A percentile compares a stretch with the other conserved stretches of the same genome.
Conservation (phyloP, 495 filamentous ascomycete species). For the Xanthoparmelia taractica region DNA sequence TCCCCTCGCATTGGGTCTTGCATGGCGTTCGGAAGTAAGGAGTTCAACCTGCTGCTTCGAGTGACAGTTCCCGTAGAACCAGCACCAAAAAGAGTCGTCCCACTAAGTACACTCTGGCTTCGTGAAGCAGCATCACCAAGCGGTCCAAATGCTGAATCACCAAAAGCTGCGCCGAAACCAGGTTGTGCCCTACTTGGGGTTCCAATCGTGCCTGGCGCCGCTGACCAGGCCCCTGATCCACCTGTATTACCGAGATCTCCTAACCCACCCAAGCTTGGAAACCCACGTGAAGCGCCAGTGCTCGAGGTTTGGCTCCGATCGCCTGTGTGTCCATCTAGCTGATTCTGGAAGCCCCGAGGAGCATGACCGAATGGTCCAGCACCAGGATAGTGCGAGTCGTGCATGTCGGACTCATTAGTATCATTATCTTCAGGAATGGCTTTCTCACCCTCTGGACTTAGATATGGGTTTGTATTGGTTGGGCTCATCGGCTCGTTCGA, state of each 20-base stretch:
- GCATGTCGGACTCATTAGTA: constrained; percentile 50
- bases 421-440: constrained; percentile 60
- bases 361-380: constrained; percentile 42
- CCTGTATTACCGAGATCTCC: constrained; percentile 53
- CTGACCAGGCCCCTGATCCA: constrained; percentile 42
- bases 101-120: constrained; percentile 48
- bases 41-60: constrained; percentile 74
- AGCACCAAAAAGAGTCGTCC: constrained; percentile 47
- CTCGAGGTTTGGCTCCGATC: constrained; percentile 90
- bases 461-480: constrained; percentile 95
- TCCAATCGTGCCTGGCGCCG: constrained; percentile 48
- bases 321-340: constrained; percentile 57
- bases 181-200: constrained; percentile 74
- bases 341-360: constrained; percentile 39
- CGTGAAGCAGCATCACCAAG: constrained; percentile 72
- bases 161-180: constrained; percentile 59
- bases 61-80: constrained; percentile 50
- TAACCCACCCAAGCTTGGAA: constrained; percentile 56
- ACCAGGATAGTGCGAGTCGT: constrained; percentile 47
- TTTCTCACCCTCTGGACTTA: constrained; percentile 80
- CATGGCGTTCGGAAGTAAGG: constrained; percentile 79
- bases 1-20: constrained; percentile 73
- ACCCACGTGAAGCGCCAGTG: constrained; percentile 60
- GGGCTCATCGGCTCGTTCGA: constrained; percentile 68
- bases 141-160: constrained; percentile 61